Conservation (phyloP, 2,329 filamentous ascomycete genomes). For the Xylaria sp. region DNA sequence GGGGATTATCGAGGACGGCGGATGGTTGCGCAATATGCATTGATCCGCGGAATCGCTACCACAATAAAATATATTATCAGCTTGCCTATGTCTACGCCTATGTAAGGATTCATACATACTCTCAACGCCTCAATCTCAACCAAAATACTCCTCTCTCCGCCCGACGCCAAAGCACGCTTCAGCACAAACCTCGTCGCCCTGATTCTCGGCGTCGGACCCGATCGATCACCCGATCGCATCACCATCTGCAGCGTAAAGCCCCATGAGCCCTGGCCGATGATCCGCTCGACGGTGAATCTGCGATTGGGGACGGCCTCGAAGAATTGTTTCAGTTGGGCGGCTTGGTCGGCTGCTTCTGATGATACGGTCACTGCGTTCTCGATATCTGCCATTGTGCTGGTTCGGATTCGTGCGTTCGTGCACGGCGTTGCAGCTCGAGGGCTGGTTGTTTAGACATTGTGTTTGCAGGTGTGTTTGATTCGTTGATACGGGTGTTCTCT, state of each 20-base stretch:
- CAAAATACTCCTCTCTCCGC: conserved; percentile 6
- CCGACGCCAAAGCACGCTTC: conserved; percentile 13
- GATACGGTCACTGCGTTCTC: background rate
- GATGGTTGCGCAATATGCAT: conserved; percentile 21
- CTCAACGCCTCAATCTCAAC: conserved; percentile 15
- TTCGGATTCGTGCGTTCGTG: no score
- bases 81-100: background rate
- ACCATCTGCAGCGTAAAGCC: background rate
- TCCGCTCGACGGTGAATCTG: background rate
- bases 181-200: conserved; percentile 15
- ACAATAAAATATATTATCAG: no score
- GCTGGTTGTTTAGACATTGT: no score
- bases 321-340: background rate
- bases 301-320: background rate
- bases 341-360: background rate
- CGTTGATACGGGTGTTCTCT: no score
- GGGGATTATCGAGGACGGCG: conserved; percentile 1
- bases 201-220: background rate
- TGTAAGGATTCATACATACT: conserved; percentile 8
- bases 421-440: no score
- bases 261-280: background rate
- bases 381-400: background rate
- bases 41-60: conserved; percentile 17
- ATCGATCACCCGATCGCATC: background rate
- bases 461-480: no score